phyloP scores from a whole-genome alignment of 108 stramenopile species.

The Bacterosira constricta region DNA sequence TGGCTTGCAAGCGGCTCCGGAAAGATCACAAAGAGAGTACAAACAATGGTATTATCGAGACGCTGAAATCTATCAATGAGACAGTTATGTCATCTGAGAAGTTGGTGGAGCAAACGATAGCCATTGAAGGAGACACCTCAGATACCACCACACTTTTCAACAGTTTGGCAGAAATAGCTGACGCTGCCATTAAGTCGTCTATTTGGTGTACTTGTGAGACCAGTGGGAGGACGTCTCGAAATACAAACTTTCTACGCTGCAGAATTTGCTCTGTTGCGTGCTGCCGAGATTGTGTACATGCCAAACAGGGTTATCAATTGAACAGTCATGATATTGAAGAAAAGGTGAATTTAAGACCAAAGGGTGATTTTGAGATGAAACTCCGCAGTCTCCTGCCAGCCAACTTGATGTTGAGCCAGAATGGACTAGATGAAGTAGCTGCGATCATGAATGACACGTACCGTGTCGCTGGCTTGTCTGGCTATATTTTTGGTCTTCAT shows the following conservation, averaged over 20 bases:
- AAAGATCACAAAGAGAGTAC: constrained; percentile 25
- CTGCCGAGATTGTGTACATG: constrained; percentile 52
- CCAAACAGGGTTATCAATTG: constrained; percentile 53
- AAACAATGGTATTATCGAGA: constrained; percentile 7
- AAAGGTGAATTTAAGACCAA: constrained; percentile 5
- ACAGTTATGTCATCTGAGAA: background rate
- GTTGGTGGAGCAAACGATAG: background rate
- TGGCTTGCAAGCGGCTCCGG: constrained; percentile 61
- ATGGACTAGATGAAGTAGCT: constrained; percentile 48
- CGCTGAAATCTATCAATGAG: constrained; percentile 15
- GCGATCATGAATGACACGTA: constrained; percentile 38
- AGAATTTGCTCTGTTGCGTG: constrained; percentile 50
- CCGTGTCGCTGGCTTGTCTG: constrained; percentile 34
- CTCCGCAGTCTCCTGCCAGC: constrained; percentile 54
- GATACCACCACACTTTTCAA: constrained; percentile 35
- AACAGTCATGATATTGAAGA: constrained; percentile 42
- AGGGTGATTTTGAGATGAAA: constrained; percentile 47
- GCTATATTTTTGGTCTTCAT: constrained; percentile 52
- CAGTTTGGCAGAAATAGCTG: constrained; percentile 34
- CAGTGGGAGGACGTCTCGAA: constrained; percentile 47
- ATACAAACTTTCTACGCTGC: constrained; percentile 50
- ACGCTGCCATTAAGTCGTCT: constrained; percentile 56
- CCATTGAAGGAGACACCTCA: constrained; percentile 2
- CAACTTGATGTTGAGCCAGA: constrained; percentile 32
- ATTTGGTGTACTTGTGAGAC: constrained; percentile 76